phyloP scores from a whole-genome alignment of 1,139 yeast genomes.

The Protomyces gravidus region DNA sequence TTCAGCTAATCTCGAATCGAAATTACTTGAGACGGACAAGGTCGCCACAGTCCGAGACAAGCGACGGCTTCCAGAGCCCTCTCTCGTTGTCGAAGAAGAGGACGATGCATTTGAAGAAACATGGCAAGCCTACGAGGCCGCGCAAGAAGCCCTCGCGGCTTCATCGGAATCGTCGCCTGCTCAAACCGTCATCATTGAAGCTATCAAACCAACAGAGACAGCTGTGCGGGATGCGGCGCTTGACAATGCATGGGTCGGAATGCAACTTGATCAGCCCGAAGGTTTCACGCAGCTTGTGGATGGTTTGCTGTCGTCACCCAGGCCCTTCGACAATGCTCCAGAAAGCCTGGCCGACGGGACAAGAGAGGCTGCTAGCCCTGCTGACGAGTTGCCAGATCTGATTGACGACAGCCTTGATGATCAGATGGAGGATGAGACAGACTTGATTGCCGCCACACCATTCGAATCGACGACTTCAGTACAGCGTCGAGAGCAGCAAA shows the following conservation, averaged over 20 bases:
- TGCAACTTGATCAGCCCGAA: neutral
- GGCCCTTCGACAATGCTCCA: too few relatives aligned
- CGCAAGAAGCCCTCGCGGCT: neutral
- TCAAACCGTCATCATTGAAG: neutral
- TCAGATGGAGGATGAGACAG: neutral
- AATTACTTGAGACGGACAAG: neutral
- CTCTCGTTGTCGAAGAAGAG: neutral
- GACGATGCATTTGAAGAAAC: neutral
- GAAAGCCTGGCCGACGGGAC: too few relatives aligned
- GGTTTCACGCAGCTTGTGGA: neutral
- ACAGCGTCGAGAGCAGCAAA: neutral
- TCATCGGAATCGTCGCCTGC: neutral
- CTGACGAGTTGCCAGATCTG: too few relatives aligned
- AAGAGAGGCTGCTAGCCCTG: too few relatives aligned
- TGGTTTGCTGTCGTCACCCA: neutral
- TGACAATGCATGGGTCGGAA: neutral
- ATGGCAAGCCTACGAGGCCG: neutral
- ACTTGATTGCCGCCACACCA: neutral
- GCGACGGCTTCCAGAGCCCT: neutral
- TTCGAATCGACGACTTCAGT: neutral
- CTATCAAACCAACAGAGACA: neutral
- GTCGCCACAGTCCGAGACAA: neutral
- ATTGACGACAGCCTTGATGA: too few relatives aligned
- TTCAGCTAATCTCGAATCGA: too few relatives aligned
- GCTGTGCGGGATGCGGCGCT: neutral